These are phyloP conservation scores for Forsythia suspensa DNA, from an alignment of 257 asterid genomes.

Conservation along the genomic window DNA sequence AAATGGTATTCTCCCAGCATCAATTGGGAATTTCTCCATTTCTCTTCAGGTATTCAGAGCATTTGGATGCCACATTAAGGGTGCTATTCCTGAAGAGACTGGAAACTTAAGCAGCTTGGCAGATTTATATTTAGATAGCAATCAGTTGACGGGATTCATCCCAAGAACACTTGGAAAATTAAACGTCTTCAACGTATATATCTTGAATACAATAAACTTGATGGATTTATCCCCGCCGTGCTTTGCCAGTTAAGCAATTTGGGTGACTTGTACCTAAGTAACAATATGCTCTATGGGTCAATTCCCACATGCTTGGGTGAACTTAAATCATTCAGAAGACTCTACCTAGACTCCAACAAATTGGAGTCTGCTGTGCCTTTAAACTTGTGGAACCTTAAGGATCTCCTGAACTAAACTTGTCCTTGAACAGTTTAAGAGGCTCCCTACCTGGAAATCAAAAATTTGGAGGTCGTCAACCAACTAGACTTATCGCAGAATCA, in stretches of 20 bases:
- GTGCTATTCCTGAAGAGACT: constrained; percentile 16
- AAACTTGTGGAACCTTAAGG: not conserved
- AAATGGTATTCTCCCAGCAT: constrained; percentile 5
- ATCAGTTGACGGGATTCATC: constrained; percentile 20
- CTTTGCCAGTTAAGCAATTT: constrained; percentile 15
- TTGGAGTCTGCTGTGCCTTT: constrained; percentile 10
- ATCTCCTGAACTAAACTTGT: constrained; percentile 19
- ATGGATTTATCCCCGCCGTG: constrained; percentile 3
- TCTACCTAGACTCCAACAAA: constrained; percentile 20
- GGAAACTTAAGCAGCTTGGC: constrained; percentile 19
- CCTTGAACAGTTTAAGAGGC: constrained; percentile 19
- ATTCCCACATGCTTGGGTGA: constrained; percentile 22
- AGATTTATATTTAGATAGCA: not conserved
- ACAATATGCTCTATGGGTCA: constrained; percentile 17
- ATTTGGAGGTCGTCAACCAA: not conserved
- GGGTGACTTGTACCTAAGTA: constrained; percentile 14
- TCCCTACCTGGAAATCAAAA: not conserved
- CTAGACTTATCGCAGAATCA: constrained; percentile 18
- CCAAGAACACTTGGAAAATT: constrained; percentile 18
- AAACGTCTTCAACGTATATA: not conserved
- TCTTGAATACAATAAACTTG: constrained; percentile 10
- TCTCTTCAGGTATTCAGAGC: constrained; percentile 12
- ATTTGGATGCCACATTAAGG: constrained; percentile 12
- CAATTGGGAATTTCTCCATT: constrained; percentile 14
- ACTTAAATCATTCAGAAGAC: not conserved